Percentiles rank a stretch among this genome's conserved stretches.
These are phyloP conservation scores for Aspergillus aculeatus DNA, from an alignment of 2,329 filamentous ascomycete genomes.

Conservation along the genomic window DNA sequence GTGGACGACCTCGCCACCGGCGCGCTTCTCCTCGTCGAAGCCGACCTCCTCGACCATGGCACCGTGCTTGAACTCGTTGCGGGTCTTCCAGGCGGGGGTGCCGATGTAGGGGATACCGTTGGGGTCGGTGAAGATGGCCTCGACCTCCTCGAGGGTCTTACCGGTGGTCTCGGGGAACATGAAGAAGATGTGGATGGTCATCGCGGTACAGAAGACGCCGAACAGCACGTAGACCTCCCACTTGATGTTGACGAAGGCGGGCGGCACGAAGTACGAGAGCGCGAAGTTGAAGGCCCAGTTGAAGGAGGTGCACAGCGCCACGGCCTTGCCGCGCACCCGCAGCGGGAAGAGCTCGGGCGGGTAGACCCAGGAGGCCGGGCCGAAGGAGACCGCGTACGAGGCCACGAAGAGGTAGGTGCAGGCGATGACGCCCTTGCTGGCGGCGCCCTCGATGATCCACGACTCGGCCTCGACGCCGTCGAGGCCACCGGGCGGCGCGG, in stretches of 20 bases:
- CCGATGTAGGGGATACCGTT: slow-evolving; percentile 37
- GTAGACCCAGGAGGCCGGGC: slow-evolving; percentile 59
- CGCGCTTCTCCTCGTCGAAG: slow-evolving; percentile 30
- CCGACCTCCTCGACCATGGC: slow-evolving; percentile 30
- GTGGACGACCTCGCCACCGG: slow-evolving; percentile 12
- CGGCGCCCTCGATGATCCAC: slow-evolving; percentile 38
- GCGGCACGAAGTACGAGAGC: slow-evolving; percentile 56
- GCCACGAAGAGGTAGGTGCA: slow-evolving; percentile 73
- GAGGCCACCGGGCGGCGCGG: slow-evolving; percentile 44
- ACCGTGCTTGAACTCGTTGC: slow-evolving; percentile 29
- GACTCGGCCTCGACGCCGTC: slow-evolving; percentile 35
- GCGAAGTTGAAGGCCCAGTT: slow-evolving; percentile 65
- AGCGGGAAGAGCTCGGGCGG: slow-evolving; percentile 63
- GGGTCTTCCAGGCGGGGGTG: slow-evolving; percentile 41
- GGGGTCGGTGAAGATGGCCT: slow-evolving; percentile 62
- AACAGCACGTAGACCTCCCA: slow-evolving; percentile 72
- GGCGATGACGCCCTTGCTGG: slow-evolving; percentile 67
- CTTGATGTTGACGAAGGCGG: slow-evolving; percentile 55
- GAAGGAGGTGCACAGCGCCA: slow-evolving; percentile 58
- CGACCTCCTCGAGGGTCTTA: slow-evolving; percentile 74
- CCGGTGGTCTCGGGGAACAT: slow-evolving; percentile 68
- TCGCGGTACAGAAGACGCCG: slow-evolving; percentile 66
- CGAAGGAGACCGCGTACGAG: slow-evolving; percentile 65
- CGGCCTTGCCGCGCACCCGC: slow-evolving; percentile 62
- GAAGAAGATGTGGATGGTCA: slow-evolving; percentile 66